Percentiles rank a stretch among this genome's conserved stretches.
Evolutionary conservation across 441 rosid species (phyloP).

Genomic region (Jatropha podagrica): DNA sequence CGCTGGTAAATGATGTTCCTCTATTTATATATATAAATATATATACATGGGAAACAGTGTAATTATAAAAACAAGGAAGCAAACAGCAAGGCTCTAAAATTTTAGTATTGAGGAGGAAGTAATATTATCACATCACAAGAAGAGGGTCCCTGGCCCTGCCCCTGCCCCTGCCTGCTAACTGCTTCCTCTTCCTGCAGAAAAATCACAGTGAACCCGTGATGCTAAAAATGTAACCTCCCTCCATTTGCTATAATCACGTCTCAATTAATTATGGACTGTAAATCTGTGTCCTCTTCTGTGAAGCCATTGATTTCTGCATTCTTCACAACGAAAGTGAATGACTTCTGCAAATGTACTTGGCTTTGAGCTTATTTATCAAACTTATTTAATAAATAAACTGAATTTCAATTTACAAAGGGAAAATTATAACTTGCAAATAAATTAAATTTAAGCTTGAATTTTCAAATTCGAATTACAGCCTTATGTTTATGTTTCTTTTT

Average conservation of each 20-base stretch:
- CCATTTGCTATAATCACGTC: not conserved
- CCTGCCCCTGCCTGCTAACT: no score
- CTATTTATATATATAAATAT: not conserved
- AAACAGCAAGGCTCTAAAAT: not conserved
- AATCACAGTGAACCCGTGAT: constrained; percentile 1
- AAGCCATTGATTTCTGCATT: no score
- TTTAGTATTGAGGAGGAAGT: not conserved
- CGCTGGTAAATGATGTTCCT: not conserved
- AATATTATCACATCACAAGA: constrained; percentile 14
- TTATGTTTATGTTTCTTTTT: no score
- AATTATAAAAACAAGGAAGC: no score
- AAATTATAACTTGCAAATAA: no score
- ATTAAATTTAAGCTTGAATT: no score
- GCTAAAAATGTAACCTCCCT: not conserved
- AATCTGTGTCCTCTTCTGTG: no score
- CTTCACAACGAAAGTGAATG: not conserved
- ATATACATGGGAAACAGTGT: not conserved
- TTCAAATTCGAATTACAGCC: no score
- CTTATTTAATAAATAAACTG: no score
- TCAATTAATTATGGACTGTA: not conserved
- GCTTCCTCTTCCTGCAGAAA: not conserved
- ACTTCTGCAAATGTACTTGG: not conserved
- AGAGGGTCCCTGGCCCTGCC: not conserved
- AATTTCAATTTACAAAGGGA: no score
- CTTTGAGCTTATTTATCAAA: no score